Evolutionary conservation across 805 yeast genomes (phyloP), one percentile per base, ranked within the genome.

Genomic region (Candida ipomoeae): DNA sequence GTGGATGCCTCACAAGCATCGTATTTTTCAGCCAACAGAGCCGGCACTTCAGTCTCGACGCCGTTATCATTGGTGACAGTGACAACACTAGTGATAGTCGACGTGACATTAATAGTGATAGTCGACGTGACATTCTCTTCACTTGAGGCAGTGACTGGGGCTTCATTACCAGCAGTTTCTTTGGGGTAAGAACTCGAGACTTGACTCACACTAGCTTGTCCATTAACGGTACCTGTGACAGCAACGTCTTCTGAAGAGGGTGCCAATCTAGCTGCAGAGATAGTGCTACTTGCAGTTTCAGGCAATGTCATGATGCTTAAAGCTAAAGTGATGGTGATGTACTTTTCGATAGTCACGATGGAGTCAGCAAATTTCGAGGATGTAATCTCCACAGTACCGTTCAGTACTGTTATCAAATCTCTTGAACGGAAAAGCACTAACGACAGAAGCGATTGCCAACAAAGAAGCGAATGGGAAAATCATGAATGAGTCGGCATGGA

Each of bases 211-310:
- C 57, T 47, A 23, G 58, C 44, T 23, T 45, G 51, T 21, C 62
- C 61, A 31, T 52, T 64, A 44, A 73, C 65, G 42, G 81, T 75
- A 53, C 72, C 68, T 58, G 81, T 79, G 45, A 71, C 73, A 64
- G 71, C 51, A 32, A 69, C 62, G 20, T 58, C 50, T 42, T 55
- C 33, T 13, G 41, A 48, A 20, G 55, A 31, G 13, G 67, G 59
- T 54, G 81, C 49, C 8, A 31, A 3, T 54, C 77, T 74, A 46
- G 79, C 83, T 23, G 80, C 73, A 46, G 80, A 78, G 32, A 83
- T 79, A 58, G 80, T 78, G 63, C 67, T 51, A 29, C 71, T 53
- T 14, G 65, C 63, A 15, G 66, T 44, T 32, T 64, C 60, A 29
- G 68, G 60, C 31, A 64, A 50, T 5, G 65, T 61, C 34, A 58